Base-by-base conservation (phyloP, 2,329 filamentous ascomycete species). In the Fusarium succisae region DNA sequence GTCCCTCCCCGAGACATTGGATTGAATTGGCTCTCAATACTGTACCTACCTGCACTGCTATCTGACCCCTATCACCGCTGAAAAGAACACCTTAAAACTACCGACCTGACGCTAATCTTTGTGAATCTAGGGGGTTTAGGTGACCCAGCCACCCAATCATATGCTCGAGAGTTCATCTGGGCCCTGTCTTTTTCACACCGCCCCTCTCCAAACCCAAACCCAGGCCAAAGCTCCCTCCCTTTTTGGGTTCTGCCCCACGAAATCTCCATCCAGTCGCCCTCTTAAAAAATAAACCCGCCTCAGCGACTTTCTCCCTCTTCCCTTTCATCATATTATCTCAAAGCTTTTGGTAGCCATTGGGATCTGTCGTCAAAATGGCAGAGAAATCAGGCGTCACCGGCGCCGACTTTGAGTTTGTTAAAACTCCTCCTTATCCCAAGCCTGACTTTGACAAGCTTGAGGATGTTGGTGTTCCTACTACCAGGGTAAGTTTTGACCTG, bases 361-460 rank as follows among this genome's bases (percentile, higher is more conserved):
- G 72, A 67, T 72, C 70, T 67, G 67, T 75, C 73, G 73, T 75
- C 79, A 81, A 68, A 45, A 82, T 82, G 81, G 80, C 81, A 68
- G 81, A 82, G 69, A 72, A 76, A 62, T 76, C 75, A 35, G 77
- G 76, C 64, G 75, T 81, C 71, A 80, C 72, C 45, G 78, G 80
- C 74, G 74, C 75, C 53, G 82, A 85, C 77, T 84, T 85, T 65
- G 80, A 83, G 76, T 85, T 85, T 74, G 81, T 84, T 73, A 77
- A 82, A 67, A 86, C 84, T 74, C 84, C 84, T 54, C 78, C 83
- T 55, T 77, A 79, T 75, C 75, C 69, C 28, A 78, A 79, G 66
- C 81, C 92, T 78, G 91, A 91, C 77, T 94, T 92, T 80, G 92
- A 92, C 66, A 81, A 81, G 78, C 88, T 89, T 76, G 91, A 94